Evolutionary conservation across 805 yeast genomes (phyloP), one percentile per base, ranked within the genome.

Genomic region (Metschnikowia corniflorae): DNA sequence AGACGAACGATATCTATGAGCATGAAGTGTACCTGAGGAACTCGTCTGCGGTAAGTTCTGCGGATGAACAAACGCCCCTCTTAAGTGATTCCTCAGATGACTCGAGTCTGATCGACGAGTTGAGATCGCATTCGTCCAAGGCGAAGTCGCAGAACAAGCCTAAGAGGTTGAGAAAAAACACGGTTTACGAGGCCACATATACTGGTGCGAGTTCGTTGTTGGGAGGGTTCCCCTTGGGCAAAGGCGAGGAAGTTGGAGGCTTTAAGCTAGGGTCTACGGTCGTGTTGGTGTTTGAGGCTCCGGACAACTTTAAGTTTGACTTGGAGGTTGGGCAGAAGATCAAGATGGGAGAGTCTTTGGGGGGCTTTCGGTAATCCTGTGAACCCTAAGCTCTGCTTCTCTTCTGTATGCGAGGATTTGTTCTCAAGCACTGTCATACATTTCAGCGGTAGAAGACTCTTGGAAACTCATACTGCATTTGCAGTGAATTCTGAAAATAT

Each of bases 171-270:
- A 75, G 73, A 54, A 84, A 85, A 51, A 79, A 84, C 43, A 82
- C 94, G 0, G 91, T 95, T 47, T 89, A 87, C 58, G 97, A 93
- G 61, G 97, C 98, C 6, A 86, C 89, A 0, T 93, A 93, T 61
- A 70, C 80, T 16, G 79, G 80, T 37, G 95, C 95, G 3, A 80
- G 89, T 38, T 68, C 75, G 33, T 46, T 81, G 5, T 66, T 89
- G 27, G 85, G 89, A 7, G 99, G 99, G 7, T 77, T 77, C 54
- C 98, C 99, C 2, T 72, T 93, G 33, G 68, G 77, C 15, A 87
- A 86, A 62, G 98, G 98, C 26, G 85, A 86, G 53, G 96, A 93
- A 61, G 84, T 93, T 74, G 99, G 99, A 27, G 98, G 98, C 0
- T 93, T 93, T 65, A 85, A 85, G 68, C 70, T 93, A 35, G 99